These are phyloP conservation scores for Yarrowia osloensis DNA, from an alignment of 805 yeast species.

Conservation along the genomic window DNA sequence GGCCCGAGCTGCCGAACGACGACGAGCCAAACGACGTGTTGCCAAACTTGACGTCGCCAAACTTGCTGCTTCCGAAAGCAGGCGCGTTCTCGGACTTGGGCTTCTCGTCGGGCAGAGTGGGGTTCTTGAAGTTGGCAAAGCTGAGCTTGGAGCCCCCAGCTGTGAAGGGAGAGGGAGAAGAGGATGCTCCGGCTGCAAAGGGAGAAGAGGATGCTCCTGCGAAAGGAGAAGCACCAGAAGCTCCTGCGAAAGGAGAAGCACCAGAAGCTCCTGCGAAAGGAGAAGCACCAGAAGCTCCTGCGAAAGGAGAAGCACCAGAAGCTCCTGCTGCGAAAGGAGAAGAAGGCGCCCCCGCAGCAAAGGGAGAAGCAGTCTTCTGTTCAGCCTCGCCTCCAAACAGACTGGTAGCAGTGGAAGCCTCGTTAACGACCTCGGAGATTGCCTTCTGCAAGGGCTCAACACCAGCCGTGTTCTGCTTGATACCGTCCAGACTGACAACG, in stretches of 20 bases:
- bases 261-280: background rate
- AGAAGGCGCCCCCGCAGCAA: background rate
- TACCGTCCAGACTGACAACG: constrained; percentile 57
- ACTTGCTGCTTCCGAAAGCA: constrained; percentile 9
- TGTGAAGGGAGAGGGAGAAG: constrained; percentile 11
- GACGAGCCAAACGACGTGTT: background rate
- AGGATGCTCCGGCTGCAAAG: background rate
- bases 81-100: constrained; percentile 21
- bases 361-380: background rate
- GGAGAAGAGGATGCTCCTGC: background rate
- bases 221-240: background rate
- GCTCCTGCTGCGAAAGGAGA: background rate
- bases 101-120: background rate
- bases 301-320: background rate
- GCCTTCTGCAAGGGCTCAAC: constrained; percentile 34
- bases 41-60: background rate
- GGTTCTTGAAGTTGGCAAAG: constrained; percentile 2
- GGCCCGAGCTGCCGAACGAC: background rate
- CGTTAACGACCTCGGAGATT: background rate
- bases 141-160: constrained; percentile 20
- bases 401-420: constrained; percentile 31
- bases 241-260: background rate
- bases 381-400: background rate
- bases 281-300: background rate
- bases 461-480: constrained; percentile 44